phyloP scores from a whole-genome alignment of 768 basidiomycete genomes.

The Strobilomyces dryophilus region DNA sequence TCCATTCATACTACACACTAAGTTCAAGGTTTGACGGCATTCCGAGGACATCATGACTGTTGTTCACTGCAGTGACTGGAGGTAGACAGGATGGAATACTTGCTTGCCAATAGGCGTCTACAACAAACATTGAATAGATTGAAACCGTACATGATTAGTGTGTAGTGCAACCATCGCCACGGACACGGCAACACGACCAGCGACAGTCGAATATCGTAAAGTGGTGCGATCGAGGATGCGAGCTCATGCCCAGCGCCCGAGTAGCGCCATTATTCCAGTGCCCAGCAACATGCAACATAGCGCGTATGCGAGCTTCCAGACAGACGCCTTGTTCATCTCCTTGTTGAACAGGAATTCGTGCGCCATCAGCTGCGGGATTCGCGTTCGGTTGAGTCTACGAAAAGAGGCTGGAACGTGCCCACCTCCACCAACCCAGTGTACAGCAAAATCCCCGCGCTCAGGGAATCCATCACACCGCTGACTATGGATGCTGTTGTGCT shows the following conservation, averaged over 20 bases:
- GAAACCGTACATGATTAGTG: too few relatives aligned
- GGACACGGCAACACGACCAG: too few relatives aligned
- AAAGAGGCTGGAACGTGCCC: background rate
- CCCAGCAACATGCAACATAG: slow-evolving; percentile 78
- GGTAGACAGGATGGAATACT: too few relatives aligned
- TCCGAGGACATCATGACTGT: too few relatives aligned
- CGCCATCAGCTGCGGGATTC: slow-evolving; percentile 62
- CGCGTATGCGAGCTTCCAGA: slow-evolving; percentile 64
- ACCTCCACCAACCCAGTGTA: slow-evolving; percentile 88
- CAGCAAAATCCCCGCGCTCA: slow-evolving; percentile 83
- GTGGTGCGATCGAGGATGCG: too few relatives aligned
- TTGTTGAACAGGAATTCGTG: slow-evolving; percentile 94
- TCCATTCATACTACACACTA: too few relatives aligned
- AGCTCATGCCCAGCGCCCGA: slow-evolving; percentile 84
- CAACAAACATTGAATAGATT: too few relatives aligned
- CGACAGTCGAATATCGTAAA: too few relatives aligned
- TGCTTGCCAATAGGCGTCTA: too few relatives aligned
- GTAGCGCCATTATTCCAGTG: slow-evolving; percentile 83
- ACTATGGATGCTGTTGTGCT: slow-evolving; percentile 75
- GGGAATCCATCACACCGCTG: slow-evolving; percentile 78
- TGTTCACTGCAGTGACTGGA: too few relatives aligned
- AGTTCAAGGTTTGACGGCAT: too few relatives aligned
- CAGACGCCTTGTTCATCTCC: slow-evolving; percentile 73
- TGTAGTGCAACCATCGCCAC: background rate
- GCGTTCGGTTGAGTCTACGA: background rate